These are phyloP conservation scores for Tuber brumale DNA, from an alignment of 495 filamentous ascomycete genomes.

Conservation along the genomic window DNA sequence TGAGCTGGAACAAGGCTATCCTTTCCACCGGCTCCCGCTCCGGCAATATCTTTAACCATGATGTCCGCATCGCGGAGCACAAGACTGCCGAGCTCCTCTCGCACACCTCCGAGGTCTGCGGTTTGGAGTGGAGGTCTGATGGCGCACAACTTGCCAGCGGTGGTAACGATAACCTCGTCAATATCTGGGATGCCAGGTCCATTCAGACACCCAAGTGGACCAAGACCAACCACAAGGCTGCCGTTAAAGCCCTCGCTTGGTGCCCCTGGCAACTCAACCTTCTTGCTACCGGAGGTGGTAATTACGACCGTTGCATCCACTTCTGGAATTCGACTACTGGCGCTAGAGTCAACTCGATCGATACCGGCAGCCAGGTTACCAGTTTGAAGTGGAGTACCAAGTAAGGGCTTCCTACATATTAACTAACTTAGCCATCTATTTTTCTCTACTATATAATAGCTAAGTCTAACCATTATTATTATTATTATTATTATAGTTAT, in stretches of 20 bases:
- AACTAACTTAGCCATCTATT: background rate
- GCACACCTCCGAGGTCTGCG: constrained; percentile 95
- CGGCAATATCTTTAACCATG: constrained; percentile 97
- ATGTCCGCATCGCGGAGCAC: constrained; percentile 95
- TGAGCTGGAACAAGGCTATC: constrained; percentile 98
- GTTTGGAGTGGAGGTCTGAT: constrained; percentile 93
- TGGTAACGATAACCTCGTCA: constrained; percentile 96
- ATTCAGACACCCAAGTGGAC: constrained; percentile 91
- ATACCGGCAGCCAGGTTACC: constrained; percentile 95
- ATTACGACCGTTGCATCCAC: constrained; percentile 95
- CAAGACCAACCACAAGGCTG: constrained; percentile 98
- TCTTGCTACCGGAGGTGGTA: constrained; percentile 91
- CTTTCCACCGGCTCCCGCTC: constrained; percentile 90
- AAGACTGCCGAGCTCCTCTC: constrained; percentile 94
- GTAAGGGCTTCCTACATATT: constrained; percentile 14
- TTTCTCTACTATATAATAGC: background rate
- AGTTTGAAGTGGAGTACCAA: constrained; percentile 89
- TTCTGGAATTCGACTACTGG: constrained; percentile 99
- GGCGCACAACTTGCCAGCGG: constrained; percentile 94
- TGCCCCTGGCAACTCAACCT: constrained; percentile 98
- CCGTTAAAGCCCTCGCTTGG: constrained; percentile 96
- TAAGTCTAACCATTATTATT: background rate
- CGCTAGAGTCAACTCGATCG: constrained; percentile 96
- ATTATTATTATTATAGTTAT: constrained; percentile 48
- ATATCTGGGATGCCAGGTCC: constrained; percentile 96